A percentile compares a stretch with the other conserved stretches of the same genome.
Conservation (phyloP, 23 red algal species). For the Gracilaria domingensis region DNA sequence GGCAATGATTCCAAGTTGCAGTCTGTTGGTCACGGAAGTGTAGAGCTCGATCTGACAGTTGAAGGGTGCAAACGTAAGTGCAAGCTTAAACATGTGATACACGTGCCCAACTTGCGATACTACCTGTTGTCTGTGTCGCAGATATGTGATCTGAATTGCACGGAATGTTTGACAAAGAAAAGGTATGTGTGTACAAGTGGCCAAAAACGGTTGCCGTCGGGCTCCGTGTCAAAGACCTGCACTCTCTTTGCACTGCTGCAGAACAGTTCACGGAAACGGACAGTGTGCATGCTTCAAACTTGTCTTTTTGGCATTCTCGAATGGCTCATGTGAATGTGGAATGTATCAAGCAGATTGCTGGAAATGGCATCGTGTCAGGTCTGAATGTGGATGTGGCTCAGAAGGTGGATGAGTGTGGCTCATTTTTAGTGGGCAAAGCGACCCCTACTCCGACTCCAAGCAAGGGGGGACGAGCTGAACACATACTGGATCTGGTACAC, state of each 20-base stretch:
- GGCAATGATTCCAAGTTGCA: conserved; percentile 2
- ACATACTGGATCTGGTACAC: conserved; percentile 1
- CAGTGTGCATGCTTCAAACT: not conserved
- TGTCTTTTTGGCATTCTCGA: conserved; percentile 36
- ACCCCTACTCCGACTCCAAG: conserved; percentile 39
- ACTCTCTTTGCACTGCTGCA: not conserved
- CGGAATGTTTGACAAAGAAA: conserved; percentile 9
- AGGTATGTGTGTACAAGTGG: conserved; percentile 1
- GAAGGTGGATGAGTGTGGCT: conserved; percentile 26
- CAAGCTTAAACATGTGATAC: conserved; percentile 6
- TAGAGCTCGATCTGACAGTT: not conserved
- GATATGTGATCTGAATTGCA: not conserved
- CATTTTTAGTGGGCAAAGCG: not conserved
- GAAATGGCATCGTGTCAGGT: conserved; percentile 21
- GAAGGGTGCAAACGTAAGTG: not conserved
- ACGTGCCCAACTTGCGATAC: conserved; percentile 11
- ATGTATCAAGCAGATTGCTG: conserved; percentile 12
- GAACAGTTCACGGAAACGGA: not conserved
- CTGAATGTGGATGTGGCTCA: not conserved
- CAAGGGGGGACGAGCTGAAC: conserved; percentile 17
- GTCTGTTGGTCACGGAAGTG: not conserved
- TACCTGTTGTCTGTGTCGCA: conserved; percentile 3
- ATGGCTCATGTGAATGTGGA: conserved; percentile 47
- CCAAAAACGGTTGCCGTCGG: not conserved
- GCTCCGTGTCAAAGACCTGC: not conserved